Evolutionary conservation across 1,284 basidiomycete genomes (phyloP), one percentile per base, ranked within the genome.

Genomic region (Trichosporon ovoides): DNA sequence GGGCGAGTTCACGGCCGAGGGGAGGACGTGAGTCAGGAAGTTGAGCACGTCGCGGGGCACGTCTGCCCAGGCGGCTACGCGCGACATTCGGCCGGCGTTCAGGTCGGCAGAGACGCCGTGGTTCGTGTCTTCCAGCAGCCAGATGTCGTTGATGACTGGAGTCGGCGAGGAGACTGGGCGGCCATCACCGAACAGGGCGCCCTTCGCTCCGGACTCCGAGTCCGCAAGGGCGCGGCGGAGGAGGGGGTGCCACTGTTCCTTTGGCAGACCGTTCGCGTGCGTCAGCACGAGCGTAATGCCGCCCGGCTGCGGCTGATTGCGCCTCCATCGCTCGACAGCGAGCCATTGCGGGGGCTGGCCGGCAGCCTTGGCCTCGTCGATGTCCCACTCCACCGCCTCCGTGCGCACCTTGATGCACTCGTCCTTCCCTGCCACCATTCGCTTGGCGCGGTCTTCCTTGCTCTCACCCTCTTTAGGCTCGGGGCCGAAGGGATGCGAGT

Each of bases 231-330:
- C 68, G 34, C 78, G 66, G 0, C 75, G 72, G 0, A 91, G 63
- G 2, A 81, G 81, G 0, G 85, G 83, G 68, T 88, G 85, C 84
- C 86, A 90, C 36, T 54, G 56, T 56, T 91, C 87, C 74, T 91
- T 91, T 61, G 84, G 84, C 66, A 92, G 85, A 7, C 90, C 89
- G 72, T 87, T 91, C 1, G 87, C 89, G 68, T 91, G 89, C 9
- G 83, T 82, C 43, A 88, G 77, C 60, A 92, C 81, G 38, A 92
- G 76, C 0, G 88, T 91, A 36, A 87, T 38, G 0, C 85, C 83
- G 1, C 65, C 63, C 34, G 55, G 67, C 16, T 64, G 68, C 1
- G 38, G 56, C 18, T 49, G 19, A 6, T 60, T 56, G 31, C 64
- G 53, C 14, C 19, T 40, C 66, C 62, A 68, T 5, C 66, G 56